phyloP scores from a whole-genome alignment of 768 basidiomycete species.

The Xanthoconium purpureum region DNA sequence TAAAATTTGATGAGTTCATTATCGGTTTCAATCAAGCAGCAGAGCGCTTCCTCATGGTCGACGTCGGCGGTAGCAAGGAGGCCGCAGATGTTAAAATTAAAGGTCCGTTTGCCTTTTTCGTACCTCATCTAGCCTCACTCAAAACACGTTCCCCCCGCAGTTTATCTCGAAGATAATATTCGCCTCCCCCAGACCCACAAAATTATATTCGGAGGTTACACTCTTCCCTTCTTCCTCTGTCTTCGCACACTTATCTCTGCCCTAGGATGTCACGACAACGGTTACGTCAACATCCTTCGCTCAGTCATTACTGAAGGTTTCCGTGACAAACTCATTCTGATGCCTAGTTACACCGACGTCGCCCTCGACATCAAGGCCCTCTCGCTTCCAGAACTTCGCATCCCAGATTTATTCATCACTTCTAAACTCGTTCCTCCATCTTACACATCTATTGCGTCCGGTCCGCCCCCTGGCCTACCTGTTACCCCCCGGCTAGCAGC shows the following conservation, averaged over 20 bases:
- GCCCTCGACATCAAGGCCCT: constrained; percentile 59
- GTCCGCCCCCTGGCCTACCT: constrained; percentile 27
- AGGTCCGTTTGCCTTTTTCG: constrained; percentile 38
- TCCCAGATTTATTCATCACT: constrained; percentile 59
- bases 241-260: background rate
- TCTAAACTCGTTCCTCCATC: constrained; percentile 44
- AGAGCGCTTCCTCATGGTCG: constrained; percentile 64
- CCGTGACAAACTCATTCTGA: constrained; percentile 60
- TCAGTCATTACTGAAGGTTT: constrained; percentile 64
- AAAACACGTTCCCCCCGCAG: constrained; percentile 21
- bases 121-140: constrained; percentile 7
- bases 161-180: constrained; percentile 38
- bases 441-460: constrained; percentile 25
- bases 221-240: constrained; percentile 2
- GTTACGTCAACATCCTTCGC: constrained; percentile 60
- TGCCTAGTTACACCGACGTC: constrained; percentile 61
- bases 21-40: constrained; percentile 69
- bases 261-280: constrained; percentile 70
- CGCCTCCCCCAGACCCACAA: constrained; percentile 61
- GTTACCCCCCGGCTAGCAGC: constrained; percentile 10
- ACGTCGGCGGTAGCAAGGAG: constrained; percentile 70
- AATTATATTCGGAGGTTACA: constrained; percentile 63
- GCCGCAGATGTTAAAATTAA: constrained; percentile 75
- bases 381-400: constrained; percentile 48
- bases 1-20: constrained; percentile 60